Evolutionary conservation across 2,329 filamentous ascomycete species (phyloP).

Genomic region (Huntiella decipiens): DNA sequence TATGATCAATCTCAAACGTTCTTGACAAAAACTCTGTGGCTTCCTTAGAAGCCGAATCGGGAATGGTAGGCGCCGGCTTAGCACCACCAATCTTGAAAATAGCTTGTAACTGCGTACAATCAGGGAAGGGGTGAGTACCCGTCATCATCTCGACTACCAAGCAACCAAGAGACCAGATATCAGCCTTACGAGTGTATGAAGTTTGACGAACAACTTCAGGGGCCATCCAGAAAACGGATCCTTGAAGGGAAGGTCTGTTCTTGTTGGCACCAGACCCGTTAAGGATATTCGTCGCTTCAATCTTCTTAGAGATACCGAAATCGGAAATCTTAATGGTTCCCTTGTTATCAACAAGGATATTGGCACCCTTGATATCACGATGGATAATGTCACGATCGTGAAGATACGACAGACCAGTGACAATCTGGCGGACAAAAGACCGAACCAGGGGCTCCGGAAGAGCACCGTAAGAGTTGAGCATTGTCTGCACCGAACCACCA

Average conservation of each 20-base stretch:
- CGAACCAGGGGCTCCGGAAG: conserved; percentile 83
- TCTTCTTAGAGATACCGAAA: conserved; percentile 96
- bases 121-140: conserved; percentile 85
- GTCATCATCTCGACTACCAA: conserved; percentile 99
- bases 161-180: conserved; percentile 96
- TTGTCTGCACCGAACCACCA: conserved; percentile 89
- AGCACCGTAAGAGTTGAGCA: conserved; percentile 96
- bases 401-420: conserved; percentile 80
- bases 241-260: conserved; percentile 66
- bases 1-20: conserved; percentile 93
- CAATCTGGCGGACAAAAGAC: conserved; percentile 91
- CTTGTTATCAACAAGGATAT: conserved; percentile 97
- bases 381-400: conserved; percentile 94
- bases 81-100: conserved; percentile 96
- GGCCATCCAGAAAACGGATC: conserved; percentile 99
- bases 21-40: conserved; percentile 65
- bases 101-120: conserved; percentile 90
- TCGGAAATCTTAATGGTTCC: conserved; percentile 98
- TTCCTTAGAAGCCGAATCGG: conserved; percentile 68
- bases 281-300: conserved; percentile 76
- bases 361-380: conserved; percentile 96
- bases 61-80: conserved; percentile 72
- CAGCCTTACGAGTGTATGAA: conserved; percentile 91
- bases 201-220: conserved; percentile 97
- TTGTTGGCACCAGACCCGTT: conserved; percentile 47